These are phyloP conservation scores for Cocos nucifera DNA, from an alignment of 176 grass and related monocot species.

Conservation along the genomic window DNA sequence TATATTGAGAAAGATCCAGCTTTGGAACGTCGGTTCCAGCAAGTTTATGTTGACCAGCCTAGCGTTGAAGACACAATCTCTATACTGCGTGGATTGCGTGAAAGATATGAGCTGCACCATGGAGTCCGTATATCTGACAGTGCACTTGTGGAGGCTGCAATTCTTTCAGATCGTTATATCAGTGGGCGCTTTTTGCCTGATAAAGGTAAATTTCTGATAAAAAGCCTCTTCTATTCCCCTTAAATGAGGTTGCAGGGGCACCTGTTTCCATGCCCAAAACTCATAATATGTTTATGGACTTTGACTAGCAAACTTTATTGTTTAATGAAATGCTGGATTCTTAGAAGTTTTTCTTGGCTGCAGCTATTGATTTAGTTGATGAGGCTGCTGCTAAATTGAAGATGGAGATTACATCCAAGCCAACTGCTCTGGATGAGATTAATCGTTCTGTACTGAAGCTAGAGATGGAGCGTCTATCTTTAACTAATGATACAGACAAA, in stretches of 20 bases:
- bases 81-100: conserved; percentile 81
- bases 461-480: conserved; percentile 95
- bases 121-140: conserved; percentile 91
- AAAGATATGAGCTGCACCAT: conserved; percentile 97
- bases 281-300: too few species aligned
- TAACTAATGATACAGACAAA: conserved; percentile 97
- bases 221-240: background rate
- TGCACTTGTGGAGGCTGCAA: conserved; percentile 77
- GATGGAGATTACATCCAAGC: conserved; percentile 99
- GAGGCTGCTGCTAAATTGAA: conserved; percentile 97
- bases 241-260: too few species aligned
- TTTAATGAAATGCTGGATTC: conserved; percentile 12
- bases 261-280: too few species aligned
- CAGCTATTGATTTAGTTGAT: conserved; percentile 98
- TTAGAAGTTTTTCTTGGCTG: conserved; percentile 9
- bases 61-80: conserved; percentile 93
- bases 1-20: conserved; percentile 99
- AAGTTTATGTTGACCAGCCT: conserved; percentile 97
- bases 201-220: conserved; percentile 52
- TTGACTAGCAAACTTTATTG: too few species aligned
- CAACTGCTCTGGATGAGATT: conserved; percentile 92
- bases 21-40: conserved; percentile 92
- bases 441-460: conserved; percentile 86
- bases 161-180: conserved; percentile 94
- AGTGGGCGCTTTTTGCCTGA: conserved; percentile 97